A percentile compares a stretch with the other conserved stretches of the same genome.
phyloP scores from a whole-genome alignment of 495 filamentous ascomycete genomes.

The Tuber umbilicatum region DNA sequence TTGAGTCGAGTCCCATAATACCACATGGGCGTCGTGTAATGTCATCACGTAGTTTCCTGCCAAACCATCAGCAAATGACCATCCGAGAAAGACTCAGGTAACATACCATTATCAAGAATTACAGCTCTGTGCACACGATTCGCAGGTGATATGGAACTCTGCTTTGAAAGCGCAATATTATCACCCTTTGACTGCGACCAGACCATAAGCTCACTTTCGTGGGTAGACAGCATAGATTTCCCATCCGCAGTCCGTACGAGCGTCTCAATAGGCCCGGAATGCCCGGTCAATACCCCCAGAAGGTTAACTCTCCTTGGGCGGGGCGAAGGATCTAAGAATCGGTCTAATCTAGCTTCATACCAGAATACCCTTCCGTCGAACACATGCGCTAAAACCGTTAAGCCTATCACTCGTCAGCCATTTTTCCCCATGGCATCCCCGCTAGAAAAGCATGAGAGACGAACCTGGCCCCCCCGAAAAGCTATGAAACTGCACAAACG shows the following conservation, averaged over 20 bases:
- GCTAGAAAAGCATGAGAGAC: slow-evolving; percentile 14
- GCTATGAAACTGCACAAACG: slow-evolving; percentile 64
- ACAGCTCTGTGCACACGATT: slow-evolving; percentile 80
- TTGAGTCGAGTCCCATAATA: slow-evolving; percentile 55
- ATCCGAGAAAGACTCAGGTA: slow-evolving; percentile 68
- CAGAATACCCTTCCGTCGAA: slow-evolving; percentile 82
- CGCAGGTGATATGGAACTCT: slow-evolving; percentile 61
- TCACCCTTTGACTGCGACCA: slow-evolving; percentile 62
- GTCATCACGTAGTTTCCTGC: slow-evolving; percentile 71
- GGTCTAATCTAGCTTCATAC: slow-evolving; percentile 69
- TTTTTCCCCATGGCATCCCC: background rate
- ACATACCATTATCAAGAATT: slow-evolving; percentile 67
- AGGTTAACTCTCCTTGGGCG: slow-evolving; percentile 55
- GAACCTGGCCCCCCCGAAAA: slow-evolving; percentile 55
- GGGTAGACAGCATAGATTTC: slow-evolving; percentile 71
- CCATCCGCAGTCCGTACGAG: slow-evolving; percentile 78
- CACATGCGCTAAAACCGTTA: slow-evolving; percentile 75
- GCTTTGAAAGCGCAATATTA: slow-evolving; percentile 53
- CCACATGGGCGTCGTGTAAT: slow-evolving; percentile 67
- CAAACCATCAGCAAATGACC: slow-evolving; percentile 66
- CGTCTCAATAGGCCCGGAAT: slow-evolving; percentile 72
- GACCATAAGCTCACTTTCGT: slow-evolving; percentile 69
- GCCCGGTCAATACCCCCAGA: slow-evolving; percentile 70
- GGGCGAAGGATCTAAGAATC: slow-evolving; percentile 71
- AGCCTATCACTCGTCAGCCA: slow-evolving; percentile 37